Conservation (phyloP, 345 rosid genomes). For the Erodium maritimum region DNA sequence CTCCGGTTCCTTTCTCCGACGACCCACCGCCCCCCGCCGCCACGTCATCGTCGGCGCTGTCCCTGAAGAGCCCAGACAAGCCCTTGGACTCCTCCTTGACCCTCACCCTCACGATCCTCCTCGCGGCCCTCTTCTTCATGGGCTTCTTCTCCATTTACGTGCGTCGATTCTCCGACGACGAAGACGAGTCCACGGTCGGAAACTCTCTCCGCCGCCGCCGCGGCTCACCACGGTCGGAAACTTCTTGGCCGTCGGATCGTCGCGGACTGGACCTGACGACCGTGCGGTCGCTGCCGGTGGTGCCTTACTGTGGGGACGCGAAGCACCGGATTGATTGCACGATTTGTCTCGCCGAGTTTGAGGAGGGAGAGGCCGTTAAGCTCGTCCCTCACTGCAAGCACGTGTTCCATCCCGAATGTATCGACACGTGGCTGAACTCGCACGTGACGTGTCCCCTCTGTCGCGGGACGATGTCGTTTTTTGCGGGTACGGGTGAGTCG, state of each 20-base stretch:
- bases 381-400: slow-evolving; percentile 38
- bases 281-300: slow-evolving; percentile 33
- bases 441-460: slow-evolving; percentile 54
- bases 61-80: too few species aligned
- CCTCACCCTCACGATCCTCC: too few species aligned
- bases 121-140: too few species aligned
- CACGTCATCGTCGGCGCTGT: too few species aligned
- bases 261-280: background rate
- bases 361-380: slow-evolving; percentile 31
- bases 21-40: too few species aligned
- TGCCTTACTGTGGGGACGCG: slow-evolving; percentile 23
- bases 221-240: too few species aligned
- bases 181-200: too few species aligned
- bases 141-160: too few species aligned
- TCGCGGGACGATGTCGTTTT: slow-evolving; percentile 30
- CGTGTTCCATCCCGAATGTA: slow-evolving; percentile 40
- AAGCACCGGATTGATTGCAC: slow-evolving; percentile 39
- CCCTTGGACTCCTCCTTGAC: too few species aligned
- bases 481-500: background rate
- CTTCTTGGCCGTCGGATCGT: too few species aligned
- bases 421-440: slow-evolving; percentile 42
- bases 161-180: background rate
- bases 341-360: slow-evolving; percentile 52
- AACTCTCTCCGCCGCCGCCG: too few species aligned
- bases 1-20: too few species aligned